Conservation (phyloP, 1,284 basidiomycete genomes). For the Austroboletus rostrupii region DNA sequence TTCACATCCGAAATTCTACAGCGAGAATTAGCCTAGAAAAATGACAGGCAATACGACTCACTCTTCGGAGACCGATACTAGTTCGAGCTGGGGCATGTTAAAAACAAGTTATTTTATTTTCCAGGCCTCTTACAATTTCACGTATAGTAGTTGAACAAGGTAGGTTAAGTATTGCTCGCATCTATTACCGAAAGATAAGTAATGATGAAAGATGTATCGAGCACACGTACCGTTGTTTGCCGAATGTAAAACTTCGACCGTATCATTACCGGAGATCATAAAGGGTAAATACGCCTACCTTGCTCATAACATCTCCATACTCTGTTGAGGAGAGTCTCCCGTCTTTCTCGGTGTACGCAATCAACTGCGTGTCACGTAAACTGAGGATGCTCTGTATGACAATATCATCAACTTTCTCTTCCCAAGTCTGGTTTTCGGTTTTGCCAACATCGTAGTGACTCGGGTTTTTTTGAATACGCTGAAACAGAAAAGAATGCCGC, state of each 20-base stretch:
- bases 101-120: not conserved
- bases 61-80: slow-evolving; percentile 67
- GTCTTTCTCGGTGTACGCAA: slow-evolving; percentile 40
- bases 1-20: slow-evolving; percentile 61
- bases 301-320: slow-evolving; percentile 83
- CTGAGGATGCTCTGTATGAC: slow-evolving; percentile 62
- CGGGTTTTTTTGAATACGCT: slow-evolving; percentile 81
- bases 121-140: slow-evolving; percentile 53
- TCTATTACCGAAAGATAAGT: slow-evolving; percentile 40
- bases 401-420: slow-evolving; percentile 66
- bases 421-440: slow-evolving; percentile 58
- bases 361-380: slow-evolving; percentile 56
- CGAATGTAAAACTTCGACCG: slow-evolving; percentile 25
- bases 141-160: slow-evolving; percentile 50
- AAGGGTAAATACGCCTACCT: slow-evolving; percentile 40
- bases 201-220: not conserved
- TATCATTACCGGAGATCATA: slow-evolving; percentile 2
- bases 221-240: slow-evolving; percentile 52
- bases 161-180: slow-evolving; percentile 61
- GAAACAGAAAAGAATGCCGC: slow-evolving; percentile 76
- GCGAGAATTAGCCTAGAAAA: slow-evolving; percentile 1
- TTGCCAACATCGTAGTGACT: slow-evolving; percentile 67
- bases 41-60: slow-evolving; percentile 24
- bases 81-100: slow-evolving; percentile 51
- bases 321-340: slow-evolving; percentile 57